Conservation (phyloP, 1,284 basidiomycete genomes). For the Papiliotrema terrestris region DNA sequence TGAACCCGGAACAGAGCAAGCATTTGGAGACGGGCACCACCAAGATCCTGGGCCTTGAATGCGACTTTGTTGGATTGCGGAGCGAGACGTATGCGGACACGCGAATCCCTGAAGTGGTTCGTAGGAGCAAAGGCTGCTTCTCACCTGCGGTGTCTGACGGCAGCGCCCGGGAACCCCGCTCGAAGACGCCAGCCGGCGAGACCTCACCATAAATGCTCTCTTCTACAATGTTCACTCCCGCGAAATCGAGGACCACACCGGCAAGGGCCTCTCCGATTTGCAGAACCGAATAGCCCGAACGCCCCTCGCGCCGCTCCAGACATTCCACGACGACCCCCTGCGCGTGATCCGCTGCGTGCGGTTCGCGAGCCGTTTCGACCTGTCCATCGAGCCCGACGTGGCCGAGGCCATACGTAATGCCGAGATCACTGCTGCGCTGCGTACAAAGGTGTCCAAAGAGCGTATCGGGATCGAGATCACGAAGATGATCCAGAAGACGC, state of each 20-base stretch:
- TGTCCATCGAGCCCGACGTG: constrained; percentile 71
- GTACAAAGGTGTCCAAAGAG: constrained; percentile 78
- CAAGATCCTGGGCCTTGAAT: constrained; percentile 72
- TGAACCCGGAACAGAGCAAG: constrained; percentile 96
- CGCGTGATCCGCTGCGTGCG: constrained; percentile 85
- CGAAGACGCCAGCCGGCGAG: constrained; percentile 85
- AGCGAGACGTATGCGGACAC: constrained; percentile 89
- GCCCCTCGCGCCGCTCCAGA: constrained; percentile 78
- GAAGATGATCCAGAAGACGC: constrained; percentile 82
- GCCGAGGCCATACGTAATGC: constrained; percentile 62
- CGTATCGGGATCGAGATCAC: constrained; percentile 83
- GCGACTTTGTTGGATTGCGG: constrained; percentile 93
- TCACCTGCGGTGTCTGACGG: not conserved
- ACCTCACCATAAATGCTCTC: constrained; percentile 92
- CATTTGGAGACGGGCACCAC: constrained; percentile 97
- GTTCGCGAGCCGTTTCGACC: constrained; percentile 87
- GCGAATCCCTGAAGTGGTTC: constrained; percentile 83
- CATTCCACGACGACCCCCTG: constrained; percentile 91
- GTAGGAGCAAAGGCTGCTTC: constrained; percentile 31
- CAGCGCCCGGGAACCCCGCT: constrained; percentile 88
- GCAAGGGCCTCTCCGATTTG: constrained; percentile 79
- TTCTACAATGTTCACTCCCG: constrained; percentile 94
- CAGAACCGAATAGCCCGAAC: constrained; percentile 78
- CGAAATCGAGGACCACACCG: constrained; percentile 85
- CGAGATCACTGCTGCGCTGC: constrained; percentile 70